Percentiles rank a stretch among this genome's conserved stretches.
phyloP scores from a whole-genome alignment of 495 filamentous ascomycete genomes.

The Aspergillus panamensis region DNA sequence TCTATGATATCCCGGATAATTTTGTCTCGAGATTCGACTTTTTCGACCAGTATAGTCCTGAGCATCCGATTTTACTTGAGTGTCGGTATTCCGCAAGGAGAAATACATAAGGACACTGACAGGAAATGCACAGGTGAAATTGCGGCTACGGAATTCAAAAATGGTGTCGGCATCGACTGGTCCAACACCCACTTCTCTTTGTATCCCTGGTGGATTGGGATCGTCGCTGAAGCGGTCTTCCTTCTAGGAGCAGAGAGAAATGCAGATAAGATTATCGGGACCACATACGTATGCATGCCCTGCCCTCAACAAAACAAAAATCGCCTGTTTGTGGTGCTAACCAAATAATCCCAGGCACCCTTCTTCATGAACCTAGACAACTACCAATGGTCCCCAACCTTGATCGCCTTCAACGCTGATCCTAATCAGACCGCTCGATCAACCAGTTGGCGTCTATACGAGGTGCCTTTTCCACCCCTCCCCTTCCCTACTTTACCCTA shows the following conservation, averaged over 20 bases:
- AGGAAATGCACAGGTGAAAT: conserved; percentile 38
- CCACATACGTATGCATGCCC: conserved; percentile 36
- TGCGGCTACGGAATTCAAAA: conserved; percentile 46
- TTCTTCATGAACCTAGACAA: conserved; percentile 46
- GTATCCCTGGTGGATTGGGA: conserved; percentile 50
- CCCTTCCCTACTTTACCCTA: neutral
- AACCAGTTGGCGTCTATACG: conserved; percentile 41
- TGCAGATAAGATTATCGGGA: conserved; percentile 46
- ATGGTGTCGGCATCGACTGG: conserved; percentile 30
- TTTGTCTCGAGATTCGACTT: conserved; percentile 52
- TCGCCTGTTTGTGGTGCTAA: neutral
- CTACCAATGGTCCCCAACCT: conserved; percentile 46
- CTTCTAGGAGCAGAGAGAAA: conserved; percentile 66
- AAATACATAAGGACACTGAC: neutral
- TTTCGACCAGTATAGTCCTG: conserved; percentile 44
- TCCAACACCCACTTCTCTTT: conserved; percentile 29
- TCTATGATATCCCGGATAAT: conserved; percentile 48
- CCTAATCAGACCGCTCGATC: conserved; percentile 37
- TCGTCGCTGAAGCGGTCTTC: conserved; percentile 64
- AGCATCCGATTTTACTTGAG: conserved; percentile 48
- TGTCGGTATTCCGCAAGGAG: conserved; percentile 9
- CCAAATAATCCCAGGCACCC: conserved; percentile 35
- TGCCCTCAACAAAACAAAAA: conserved; percentile 15
- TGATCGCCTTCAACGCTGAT: conserved; percentile 45
- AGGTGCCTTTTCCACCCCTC: conserved; percentile 19